Percentiles rank a stretch among this genome's conserved stretches.
Conservation (phyloP, 495 filamentous ascomycete genomes). For the Talaromyces stipitatus region DNA sequence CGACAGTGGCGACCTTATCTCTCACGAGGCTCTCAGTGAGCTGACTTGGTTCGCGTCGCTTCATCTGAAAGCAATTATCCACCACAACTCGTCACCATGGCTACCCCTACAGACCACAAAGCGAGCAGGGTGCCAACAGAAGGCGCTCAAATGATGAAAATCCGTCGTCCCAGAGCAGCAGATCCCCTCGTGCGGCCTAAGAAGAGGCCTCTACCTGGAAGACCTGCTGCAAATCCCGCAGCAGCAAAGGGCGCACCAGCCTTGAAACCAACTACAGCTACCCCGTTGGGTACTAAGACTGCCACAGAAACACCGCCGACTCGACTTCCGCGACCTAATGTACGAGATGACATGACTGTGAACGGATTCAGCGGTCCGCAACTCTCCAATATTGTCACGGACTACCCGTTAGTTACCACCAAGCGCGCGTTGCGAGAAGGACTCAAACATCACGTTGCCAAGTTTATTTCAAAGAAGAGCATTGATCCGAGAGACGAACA, state of each 20-base stretch:
- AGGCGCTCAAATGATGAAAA: constrained; percentile 30
- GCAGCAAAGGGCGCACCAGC: constrained; percentile 5
- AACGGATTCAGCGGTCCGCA: constrained; percentile 57
- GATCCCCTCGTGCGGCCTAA: constrained; percentile 67
- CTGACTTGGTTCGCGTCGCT: background rate
- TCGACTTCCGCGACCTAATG: constrained; percentile 7
- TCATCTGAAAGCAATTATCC: background rate
- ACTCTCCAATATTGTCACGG: constrained; percentile 42
- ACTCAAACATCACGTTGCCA: constrained; percentile 78
- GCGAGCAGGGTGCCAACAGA: constrained; percentile 25
- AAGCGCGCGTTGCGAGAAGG: constrained; percentile 73
- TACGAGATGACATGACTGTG: constrained; percentile 29
- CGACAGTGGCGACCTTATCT: background rate
- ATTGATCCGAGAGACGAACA: constrained; percentile 69
- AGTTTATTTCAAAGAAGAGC: constrained; percentile 54
- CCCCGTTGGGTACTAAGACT: constrained; percentile 3
- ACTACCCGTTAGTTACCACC: constrained; percentile 72
- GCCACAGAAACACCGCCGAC: constrained; percentile 8
- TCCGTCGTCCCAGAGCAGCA: constrained; percentile 42
- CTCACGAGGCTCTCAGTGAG: background rate
- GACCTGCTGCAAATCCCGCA: constrained; percentile 9
- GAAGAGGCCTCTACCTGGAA: constrained; percentile 23
- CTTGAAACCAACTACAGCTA: constrained; percentile 1
- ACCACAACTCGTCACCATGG: constrained; percentile 18
- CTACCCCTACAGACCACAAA: constrained; percentile 26